These are phyloP conservation scores for Rosellinia necatrix DNA, from an alignment of 2,329 filamentous ascomycete genomes.

Conservation along the genomic window DNA sequence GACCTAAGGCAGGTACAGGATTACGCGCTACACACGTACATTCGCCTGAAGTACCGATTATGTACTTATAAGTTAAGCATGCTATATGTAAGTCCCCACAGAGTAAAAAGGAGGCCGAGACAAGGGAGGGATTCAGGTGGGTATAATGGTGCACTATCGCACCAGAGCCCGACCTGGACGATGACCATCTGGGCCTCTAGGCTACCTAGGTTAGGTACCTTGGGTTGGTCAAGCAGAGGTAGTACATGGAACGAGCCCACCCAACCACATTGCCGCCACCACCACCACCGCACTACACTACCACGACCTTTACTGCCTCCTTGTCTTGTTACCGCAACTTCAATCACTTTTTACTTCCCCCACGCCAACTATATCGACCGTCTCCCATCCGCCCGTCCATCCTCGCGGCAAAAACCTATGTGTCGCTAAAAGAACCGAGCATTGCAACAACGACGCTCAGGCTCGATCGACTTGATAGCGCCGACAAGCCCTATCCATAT, in stretches of 20 bases:
- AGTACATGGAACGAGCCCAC: conserved; percentile 10
- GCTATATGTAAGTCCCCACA: conserved; percentile 14
- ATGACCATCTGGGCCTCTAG: background rate
- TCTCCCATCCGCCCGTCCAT: background rate
- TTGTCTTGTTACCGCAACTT: too few relatives aligned
- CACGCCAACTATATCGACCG: conserved; percentile 13
- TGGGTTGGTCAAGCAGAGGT: too few relatives aligned
- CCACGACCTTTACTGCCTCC: too few relatives aligned
- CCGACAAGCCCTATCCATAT: background rate
- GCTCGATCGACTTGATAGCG: conserved; percentile 3
- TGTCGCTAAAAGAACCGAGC: conserved; percentile 1
- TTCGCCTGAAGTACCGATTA: background rate
- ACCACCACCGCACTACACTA: conserved; percentile 7
- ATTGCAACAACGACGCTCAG: background rate
- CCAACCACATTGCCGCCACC: conserved; percentile 19
- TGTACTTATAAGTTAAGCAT: background rate
- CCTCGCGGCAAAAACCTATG: conserved; percentile 3
- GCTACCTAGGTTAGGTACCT: background rate
- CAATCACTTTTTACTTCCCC: conserved; percentile 11
- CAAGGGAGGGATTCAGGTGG: conserved; percentile 11
- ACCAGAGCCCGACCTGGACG: conserved; percentile 20
- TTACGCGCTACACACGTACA: background rate
- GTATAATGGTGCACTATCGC: conserved; percentile 13
- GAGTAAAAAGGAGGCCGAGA: conserved; percentile 23
- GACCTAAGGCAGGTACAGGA: background rate